Conservation (phyloP, 805 yeast species). For the Jamesozyma rosinii region DNA sequence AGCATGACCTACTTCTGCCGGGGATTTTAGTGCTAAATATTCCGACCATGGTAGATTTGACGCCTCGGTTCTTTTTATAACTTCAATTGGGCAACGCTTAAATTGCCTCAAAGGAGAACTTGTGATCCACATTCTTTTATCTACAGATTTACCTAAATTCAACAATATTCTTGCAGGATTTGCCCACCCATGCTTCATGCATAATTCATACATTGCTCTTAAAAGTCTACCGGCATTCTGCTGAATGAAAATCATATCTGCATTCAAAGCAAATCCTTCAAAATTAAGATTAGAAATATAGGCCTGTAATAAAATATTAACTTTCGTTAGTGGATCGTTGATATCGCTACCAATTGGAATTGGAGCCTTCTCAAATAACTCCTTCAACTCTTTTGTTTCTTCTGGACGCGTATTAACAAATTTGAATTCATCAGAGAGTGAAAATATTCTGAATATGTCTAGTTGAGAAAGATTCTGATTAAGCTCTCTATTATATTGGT, state of each 20-base stretch:
- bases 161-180: slow-evolving; percentile 46
- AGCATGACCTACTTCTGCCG: slow-evolving; percentile 77
- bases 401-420: slow-evolving; percentile 78
- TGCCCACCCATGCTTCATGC: slow-evolving; percentile 65
- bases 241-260: slow-evolving; percentile 87
- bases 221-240: slow-evolving; percentile 88
- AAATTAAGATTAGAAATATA: slow-evolving; percentile 69
- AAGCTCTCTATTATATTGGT: slow-evolving; percentile 51
- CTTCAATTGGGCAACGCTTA: slow-evolving; percentile 55
- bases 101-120: slow-evolving; percentile 84
- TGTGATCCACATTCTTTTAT: slow-evolving; percentile 72
- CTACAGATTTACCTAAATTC: slow-evolving; percentile 71
- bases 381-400: slow-evolving; percentile 65
- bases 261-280: slow-evolving; percentile 82
- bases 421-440: slow-evolving; percentile 78
- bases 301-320: slow-evolving; percentile 72
- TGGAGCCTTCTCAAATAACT: slow-evolving; percentile 66
- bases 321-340: slow-evolving; percentile 66
- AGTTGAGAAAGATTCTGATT: slow-evolving; percentile 57
- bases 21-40: slow-evolving; percentile 54
- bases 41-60: slow-evolving; percentile 75
- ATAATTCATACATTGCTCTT: slow-evolving; percentile 76
- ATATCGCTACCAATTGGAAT: slow-evolving; percentile 71
- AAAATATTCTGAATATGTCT: slow-evolving; percentile 69
- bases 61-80: slow-evolving; percentile 65